Percentiles rank a stretch among this genome's conserved stretches.
phyloP scores from a whole-genome alignment of 768 basidiomycete species.

The Calocera viscosa region DNA sequence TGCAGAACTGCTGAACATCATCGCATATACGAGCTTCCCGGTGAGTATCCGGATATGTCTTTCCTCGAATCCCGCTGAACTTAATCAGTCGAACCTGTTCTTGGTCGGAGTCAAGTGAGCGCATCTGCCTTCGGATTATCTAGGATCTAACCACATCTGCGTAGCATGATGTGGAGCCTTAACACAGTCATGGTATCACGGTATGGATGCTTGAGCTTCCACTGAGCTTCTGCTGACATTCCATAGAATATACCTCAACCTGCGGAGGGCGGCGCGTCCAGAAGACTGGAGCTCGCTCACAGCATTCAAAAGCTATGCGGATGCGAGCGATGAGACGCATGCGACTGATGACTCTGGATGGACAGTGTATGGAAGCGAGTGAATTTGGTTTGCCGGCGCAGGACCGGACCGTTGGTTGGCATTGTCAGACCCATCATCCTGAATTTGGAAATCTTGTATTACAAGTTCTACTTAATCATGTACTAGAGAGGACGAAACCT shows the following conservation, averaged over 20 bases:
- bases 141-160: neutral
- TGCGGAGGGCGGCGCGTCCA: neutral
- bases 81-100: neutral
- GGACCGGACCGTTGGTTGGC: too few species aligned
- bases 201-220: neutral
- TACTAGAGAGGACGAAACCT: too few species aligned
- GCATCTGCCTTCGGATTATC: neutral
- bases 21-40: neutral
- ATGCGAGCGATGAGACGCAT: neutral
- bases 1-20: neutral
- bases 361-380: neutral
- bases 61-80: neutral
- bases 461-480: too few species aligned
- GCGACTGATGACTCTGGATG: conserved; percentile 3
- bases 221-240: neutral
- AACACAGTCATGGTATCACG: neutral
- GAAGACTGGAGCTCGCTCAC: neutral
- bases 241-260: neutral
- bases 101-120: neutral
- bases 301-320: neutral
- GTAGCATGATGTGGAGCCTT: neutral
- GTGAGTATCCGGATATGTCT: neutral
- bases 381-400: too few species aligned
- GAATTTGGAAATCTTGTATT: too few species aligned
- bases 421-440: too few species aligned